These are phyloP conservation scores for Leccinum pellstonianum DNA, from an alignment of 768 basidiomycete species.

Conservation along the genomic window DNA sequence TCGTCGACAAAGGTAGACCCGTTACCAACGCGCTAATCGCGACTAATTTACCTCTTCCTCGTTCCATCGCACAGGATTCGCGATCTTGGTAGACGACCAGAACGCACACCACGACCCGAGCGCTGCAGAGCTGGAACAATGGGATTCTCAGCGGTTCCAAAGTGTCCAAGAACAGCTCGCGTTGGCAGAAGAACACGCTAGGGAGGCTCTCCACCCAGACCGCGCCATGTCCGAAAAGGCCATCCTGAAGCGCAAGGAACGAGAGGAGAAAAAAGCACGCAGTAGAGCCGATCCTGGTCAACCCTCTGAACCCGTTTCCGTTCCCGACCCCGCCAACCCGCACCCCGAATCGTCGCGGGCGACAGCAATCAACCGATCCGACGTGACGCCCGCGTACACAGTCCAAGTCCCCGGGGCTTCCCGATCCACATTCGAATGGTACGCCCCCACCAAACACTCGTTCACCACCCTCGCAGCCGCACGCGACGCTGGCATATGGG, in stretches of 20 bases:
- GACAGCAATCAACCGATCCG: not conserved
- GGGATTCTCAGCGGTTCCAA: conserved; percentile 52
- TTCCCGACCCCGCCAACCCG: not conserved
- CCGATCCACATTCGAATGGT: conserved; percentile 66
- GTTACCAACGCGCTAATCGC: not conserved
- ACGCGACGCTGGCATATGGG: conserved; percentile 69
- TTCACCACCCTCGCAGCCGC: conserved; percentile 62
- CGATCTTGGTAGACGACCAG: conserved; percentile 73
- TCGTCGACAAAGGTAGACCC: conserved; percentile 73
- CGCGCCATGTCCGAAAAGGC: conserved; percentile 61
- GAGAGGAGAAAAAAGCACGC: conserved; percentile 49
- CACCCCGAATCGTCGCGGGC: conserved; percentile 2
- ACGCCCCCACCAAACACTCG: conserved; percentile 41
- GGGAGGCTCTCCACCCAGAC: conserved; percentile 38
- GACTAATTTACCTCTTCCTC: not conserved
- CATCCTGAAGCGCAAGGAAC: conserved; percentile 66
- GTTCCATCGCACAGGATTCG: conserved; percentile 53
- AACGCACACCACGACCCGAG: conserved; percentile 53
- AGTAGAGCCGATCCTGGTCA: conserved; percentile 10
- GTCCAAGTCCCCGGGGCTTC: conserved; percentile 66
- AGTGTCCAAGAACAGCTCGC: conserved; percentile 48
- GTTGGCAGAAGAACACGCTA: conserved; percentile 48
- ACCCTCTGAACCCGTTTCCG: not conserved
- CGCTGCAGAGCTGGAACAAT: conserved; percentile 44
- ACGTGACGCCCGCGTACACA: conserved; percentile 37